phyloP scores from a whole-genome alignment of 2,329 filamentous ascomycete genomes.

The Diaporthe amygdali region DNA sequence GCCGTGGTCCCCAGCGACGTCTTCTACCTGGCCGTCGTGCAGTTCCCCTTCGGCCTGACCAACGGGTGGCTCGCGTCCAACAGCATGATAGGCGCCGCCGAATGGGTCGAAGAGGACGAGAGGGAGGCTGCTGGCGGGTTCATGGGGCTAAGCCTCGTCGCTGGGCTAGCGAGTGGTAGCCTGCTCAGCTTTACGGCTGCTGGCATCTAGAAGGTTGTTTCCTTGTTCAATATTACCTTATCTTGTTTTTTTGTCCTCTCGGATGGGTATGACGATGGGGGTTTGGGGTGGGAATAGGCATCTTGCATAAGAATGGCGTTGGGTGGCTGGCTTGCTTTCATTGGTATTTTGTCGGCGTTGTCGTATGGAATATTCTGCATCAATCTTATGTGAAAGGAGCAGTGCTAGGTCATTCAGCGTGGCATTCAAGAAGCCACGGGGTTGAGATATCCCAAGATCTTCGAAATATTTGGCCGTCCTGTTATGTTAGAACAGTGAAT shows the following conservation, averaged over 20 bases:
- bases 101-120: constrained; percentile 83
- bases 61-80: constrained; percentile 88
- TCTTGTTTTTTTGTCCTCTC: not conserved
- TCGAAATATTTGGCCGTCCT: not conserved
- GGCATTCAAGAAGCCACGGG: not conserved
- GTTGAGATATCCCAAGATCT: not conserved
- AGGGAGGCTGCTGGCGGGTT: constrained; percentile 89
- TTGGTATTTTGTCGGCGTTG: not conserved
- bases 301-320: constrained; percentile 20
- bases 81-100: constrained; percentile 88
- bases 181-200: constrained; percentile 82
- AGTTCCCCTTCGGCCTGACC: constrained; percentile 80
- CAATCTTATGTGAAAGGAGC: not conserved
- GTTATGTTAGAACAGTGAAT: no score
- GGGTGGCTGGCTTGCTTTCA: not conserved
- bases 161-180: constrained; percentile 84
- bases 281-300: not conserved
- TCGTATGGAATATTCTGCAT: not conserved
- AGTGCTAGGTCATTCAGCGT: not conserved
- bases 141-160: constrained; percentile 90
- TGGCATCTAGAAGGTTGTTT: constrained; percentile 36
- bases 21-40: constrained; percentile 86
- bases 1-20: constrained; percentile 78
- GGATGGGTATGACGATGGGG: not conserved
- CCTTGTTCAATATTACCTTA: not conserved